Evolutionary conservation across 768 basidiomycete genomes (phyloP).

Genomic region (Leccinum rimulosum): DNA sequence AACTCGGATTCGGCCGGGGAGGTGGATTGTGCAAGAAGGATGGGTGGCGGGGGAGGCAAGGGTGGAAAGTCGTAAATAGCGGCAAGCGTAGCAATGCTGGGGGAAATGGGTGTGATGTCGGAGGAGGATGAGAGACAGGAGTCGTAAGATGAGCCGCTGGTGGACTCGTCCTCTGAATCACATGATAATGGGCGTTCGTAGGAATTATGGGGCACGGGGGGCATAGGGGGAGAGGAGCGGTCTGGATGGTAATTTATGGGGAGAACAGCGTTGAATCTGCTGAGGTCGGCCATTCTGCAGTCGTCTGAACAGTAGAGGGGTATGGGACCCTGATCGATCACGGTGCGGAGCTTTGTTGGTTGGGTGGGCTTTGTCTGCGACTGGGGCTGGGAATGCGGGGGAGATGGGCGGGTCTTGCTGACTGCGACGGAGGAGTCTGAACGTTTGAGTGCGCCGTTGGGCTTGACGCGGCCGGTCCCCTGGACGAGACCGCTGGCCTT

Average conservation of each 20-base stretch:
- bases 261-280: slow-evolving; percentile 37
- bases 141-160: slow-evolving; percentile 38
- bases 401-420: slow-evolving; percentile 12
- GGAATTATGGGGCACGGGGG: slow-evolving; percentile 42
- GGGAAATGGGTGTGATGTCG: slow-evolving; percentile 18
- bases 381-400: slow-evolving; percentile 21
- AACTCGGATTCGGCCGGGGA: slow-evolving; percentile 28
- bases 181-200: slow-evolving; percentile 25
- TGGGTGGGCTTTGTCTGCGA: slow-evolving; percentile 26
- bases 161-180: slow-evolving; percentile 42
- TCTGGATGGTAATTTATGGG: slow-evolving; percentile 49
- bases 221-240: slow-evolving; percentile 39
- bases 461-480: slow-evolving; percentile 62
- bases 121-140: slow-evolving; percentile 30
- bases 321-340: slow-evolving; percentile 79
- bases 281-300: slow-evolving; percentile 62
- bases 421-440: slow-evolving; percentile 23
- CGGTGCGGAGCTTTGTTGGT: slow-evolving; percentile 53
- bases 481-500: slow-evolving; percentile 55
- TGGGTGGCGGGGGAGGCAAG: slow-evolving; percentile 51
- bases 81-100: slow-evolving; percentile 39
- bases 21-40: slow-evolving; percentile 25
- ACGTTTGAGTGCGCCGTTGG: slow-evolving; percentile 54
- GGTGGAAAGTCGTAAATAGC: slow-evolving; percentile 48
- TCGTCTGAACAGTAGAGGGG: slow-evolving; percentile 84